phyloP scores from a whole-genome alignment of 192 early-diverging fungal genomes.

The Podila epigama region DNA sequence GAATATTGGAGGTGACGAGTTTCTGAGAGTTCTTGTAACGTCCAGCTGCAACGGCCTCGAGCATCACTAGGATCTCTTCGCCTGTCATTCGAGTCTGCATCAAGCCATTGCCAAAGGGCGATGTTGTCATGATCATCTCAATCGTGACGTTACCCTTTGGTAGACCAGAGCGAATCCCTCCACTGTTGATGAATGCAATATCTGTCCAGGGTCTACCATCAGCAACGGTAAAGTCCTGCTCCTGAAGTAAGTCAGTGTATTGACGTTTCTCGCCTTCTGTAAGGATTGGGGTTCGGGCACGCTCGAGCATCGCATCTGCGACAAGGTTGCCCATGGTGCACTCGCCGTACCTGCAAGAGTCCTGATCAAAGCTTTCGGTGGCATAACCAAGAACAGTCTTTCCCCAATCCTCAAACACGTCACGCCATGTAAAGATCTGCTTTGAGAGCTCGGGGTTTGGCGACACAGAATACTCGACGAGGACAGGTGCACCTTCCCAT shows the following conservation, averaged over 20 bases:
- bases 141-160: constrained; percentile 62
- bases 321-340: constrained; percentile 71
- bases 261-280: not conserved
- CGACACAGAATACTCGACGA: constrained; percentile 59
- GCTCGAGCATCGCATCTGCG: constrained; percentile 68
- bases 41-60: constrained; percentile 56
- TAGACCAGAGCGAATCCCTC: constrained; percentile 66
- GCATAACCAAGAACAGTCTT: constrained; percentile 54
- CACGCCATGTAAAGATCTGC: constrained; percentile 53
- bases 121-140: constrained; percentile 61
- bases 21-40: constrained; percentile 36
- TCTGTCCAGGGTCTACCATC: constrained; percentile 49
- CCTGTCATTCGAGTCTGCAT: constrained; percentile 60
- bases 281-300: constrained; percentile 19
- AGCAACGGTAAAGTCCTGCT: no score
- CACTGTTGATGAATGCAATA: constrained; percentile 68
- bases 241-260: not conserved
- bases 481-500: constrained; percentile 66
- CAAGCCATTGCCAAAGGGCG: constrained; percentile 73
- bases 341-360: constrained; percentile 54
- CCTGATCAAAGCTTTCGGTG: constrained; percentile 48
- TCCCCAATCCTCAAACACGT: constrained; percentile 55
- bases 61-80: constrained; percentile 53
- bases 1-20: constrained; percentile 60
- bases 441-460: constrained; percentile 52